Evolutionary conservation across 1,284 basidiomycete genomes (phyloP).

Genomic region (Cryptococcus sp.): DNA sequence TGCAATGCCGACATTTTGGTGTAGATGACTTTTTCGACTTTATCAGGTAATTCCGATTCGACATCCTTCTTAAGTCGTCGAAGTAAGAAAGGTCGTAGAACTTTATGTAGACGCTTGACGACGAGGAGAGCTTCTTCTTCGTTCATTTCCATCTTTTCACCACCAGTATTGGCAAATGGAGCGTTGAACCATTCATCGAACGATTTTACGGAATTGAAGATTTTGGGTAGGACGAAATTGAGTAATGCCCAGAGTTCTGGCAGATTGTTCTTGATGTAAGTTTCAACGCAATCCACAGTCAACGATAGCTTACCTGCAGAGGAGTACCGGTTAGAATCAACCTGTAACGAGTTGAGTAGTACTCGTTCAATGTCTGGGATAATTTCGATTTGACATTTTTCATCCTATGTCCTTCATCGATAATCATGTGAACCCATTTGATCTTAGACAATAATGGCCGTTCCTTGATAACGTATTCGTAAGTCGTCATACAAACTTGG

Average conservation of each 20-base stretch:
- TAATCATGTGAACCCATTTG: slow-evolving; percentile 99
- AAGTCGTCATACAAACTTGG: slow-evolving; percentile 95
- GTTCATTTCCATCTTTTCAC: slow-evolving; percentile 97
- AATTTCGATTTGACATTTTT: slow-evolving; percentile 98
- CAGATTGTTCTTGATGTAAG: slow-evolving; percentile 68
- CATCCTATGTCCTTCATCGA: slow-evolving; percentile 99
- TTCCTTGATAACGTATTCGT: slow-evolving; percentile 99
- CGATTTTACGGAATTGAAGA: slow-evolving; percentile 99
- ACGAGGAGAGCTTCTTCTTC: slow-evolving; percentile 99
- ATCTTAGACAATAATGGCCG: slow-evolving; percentile 82
- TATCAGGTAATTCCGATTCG: slow-evolving; percentile 94
- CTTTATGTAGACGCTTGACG: slow-evolving; percentile 97
- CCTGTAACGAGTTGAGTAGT: slow-evolving; percentile 89
- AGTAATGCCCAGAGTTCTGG: slow-evolving; percentile 97
- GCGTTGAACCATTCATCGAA: slow-evolving; percentile 99
- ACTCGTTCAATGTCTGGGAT: slow-evolving; percentile 84
- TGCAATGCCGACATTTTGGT: slow-evolving; percentile 95
- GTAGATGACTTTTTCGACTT: slow-evolving; percentile 99
- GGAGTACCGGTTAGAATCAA: slow-evolving; percentile 97
- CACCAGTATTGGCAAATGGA: slow-evolving; percentile 95
- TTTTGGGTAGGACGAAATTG: slow-evolving; percentile 96
- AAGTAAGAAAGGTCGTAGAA: slow-evolving; percentile 93
- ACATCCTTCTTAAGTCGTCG: slow-evolving; percentile 98
- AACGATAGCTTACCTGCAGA: slow-evolving; percentile 57
- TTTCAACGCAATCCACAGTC: neutral